phyloP scores from a whole-genome alignment of 2,329 filamentous ascomycete species.

The Penicillium sp. region DNA sequence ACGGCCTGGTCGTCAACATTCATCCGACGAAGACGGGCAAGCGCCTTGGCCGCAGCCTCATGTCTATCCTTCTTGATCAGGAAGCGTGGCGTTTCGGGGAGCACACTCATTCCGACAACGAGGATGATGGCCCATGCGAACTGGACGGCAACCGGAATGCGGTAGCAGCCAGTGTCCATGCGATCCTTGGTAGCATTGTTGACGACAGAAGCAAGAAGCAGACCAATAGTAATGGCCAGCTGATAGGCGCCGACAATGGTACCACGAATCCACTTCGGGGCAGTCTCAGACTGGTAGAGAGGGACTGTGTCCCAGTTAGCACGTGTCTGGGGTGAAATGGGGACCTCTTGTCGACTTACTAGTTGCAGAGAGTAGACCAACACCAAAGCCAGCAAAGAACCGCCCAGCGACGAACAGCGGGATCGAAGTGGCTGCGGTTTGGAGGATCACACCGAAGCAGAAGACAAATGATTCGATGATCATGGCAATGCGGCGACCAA shows the following conservation, averaged over 20 bases:
- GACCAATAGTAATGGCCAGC: constrained; percentile 68
- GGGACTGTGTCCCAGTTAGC: no score
- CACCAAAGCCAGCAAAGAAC: constrained; percentile 47
- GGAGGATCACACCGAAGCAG: constrained; percentile 28
- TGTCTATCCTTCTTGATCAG: constrained; percentile 67
- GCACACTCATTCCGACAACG: constrained; percentile 58
- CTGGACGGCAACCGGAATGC: constrained; percentile 70
- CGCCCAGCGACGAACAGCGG: constrained; percentile 42
- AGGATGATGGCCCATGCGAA: constrained; percentile 71
- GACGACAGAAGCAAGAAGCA: constrained; percentile 63
- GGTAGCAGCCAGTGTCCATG: constrained; percentile 57
- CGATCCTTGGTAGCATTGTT: constrained; percentile 60
- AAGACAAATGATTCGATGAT: constrained; percentile 27
- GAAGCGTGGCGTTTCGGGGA: constrained; percentile 76
- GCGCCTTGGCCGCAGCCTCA: constrained; percentile 52
- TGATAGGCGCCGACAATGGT: constrained; percentile 69
- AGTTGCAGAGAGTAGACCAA: constrained; percentile 66
- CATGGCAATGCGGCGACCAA: constrained; percentile 37
- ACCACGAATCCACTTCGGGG: constrained; percentile 62
- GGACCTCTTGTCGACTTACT: constrained; percentile 83
- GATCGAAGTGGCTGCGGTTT: constrained; percentile 24
- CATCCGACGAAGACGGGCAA: constrained; percentile 60
- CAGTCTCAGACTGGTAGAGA: no score
- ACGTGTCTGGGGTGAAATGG: no score
- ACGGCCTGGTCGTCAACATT: constrained; percentile 59